These are phyloP conservation scores for Solanum clarkiae DNA, from an alignment of 257 asterid genomes.

Conservation along the genomic window DNA sequence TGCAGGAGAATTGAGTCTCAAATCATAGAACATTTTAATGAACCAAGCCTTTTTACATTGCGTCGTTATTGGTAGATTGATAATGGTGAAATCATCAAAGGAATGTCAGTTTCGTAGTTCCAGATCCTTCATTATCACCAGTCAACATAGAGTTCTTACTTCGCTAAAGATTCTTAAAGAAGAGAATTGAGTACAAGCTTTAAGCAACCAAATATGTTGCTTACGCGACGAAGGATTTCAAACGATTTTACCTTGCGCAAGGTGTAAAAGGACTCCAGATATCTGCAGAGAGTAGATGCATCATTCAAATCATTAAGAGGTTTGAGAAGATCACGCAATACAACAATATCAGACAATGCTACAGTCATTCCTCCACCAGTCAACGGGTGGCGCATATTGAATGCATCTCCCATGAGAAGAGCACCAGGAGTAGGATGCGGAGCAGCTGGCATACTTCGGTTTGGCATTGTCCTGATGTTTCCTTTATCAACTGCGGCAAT, in stretches of 20 bases:
- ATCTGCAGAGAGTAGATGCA: slow-evolving; percentile 30
- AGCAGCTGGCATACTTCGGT: slow-evolving; percentile 62
- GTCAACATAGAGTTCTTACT: neutral
- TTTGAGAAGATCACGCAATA: slow-evolving; percentile 43
- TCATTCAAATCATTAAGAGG: slow-evolving; percentile 36
- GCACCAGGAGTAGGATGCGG: slow-evolving; percentile 63
- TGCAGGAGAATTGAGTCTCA: neutral
- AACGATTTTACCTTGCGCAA: slow-evolving; percentile 31
- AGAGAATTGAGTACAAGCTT: neutral
- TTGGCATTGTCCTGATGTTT: slow-evolving; percentile 53
- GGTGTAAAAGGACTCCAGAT: slow-evolving; percentile 53
- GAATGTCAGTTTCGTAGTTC: neutral
- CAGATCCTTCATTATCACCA: neutral
- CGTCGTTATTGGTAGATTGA: neutral
- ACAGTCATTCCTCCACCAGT: slow-evolving; percentile 77
- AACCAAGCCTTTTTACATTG: neutral
- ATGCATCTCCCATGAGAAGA: slow-evolving; percentile 56
- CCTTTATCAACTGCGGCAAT: slow-evolving; percentile 40
- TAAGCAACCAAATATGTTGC: neutral
- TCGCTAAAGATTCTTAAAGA: neutral
- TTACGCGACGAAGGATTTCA: neutral
- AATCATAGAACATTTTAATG: neutral
- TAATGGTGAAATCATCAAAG: neutral
- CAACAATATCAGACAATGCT: slow-evolving; percentile 51
- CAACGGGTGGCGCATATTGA: slow-evolving; percentile 64